These are phyloP conservation scores for Pholiota microspora DNA, from an alignment of 768 basidiomycete genomes.

Conservation along the genomic window DNA sequence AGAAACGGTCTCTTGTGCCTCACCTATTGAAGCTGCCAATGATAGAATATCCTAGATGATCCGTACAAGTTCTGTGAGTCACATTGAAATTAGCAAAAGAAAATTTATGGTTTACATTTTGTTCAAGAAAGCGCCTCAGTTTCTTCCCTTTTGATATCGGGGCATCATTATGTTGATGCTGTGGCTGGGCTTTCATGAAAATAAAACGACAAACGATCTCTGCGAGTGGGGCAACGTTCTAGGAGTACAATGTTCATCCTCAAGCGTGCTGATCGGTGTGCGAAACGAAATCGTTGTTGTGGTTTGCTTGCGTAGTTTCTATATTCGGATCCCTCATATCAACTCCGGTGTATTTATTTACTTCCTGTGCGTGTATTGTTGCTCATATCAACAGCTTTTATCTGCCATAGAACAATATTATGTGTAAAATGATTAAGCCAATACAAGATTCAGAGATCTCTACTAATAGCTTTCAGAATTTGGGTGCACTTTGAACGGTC, in stretches of 20 bases:
- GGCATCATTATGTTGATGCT: neutral
- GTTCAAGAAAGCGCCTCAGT: conserved; percentile 35
- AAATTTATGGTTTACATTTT: conserved; percentile 24
- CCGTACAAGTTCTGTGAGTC: conserved; percentile 2
- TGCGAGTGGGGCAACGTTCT: neutral
- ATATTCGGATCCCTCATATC: no score
- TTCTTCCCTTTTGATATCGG: conserved; percentile 20
- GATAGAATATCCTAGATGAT: conserved; percentile 40
- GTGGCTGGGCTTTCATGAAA: neutral
- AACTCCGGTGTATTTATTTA: no score
- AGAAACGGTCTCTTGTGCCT: conserved; percentile 42
- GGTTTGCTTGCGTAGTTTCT: neutral
- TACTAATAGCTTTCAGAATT: neutral
- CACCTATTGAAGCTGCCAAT: conserved; percentile 47
- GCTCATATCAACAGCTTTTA: no score
- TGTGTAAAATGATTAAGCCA: no score
- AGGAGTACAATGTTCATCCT: neutral
- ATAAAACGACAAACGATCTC: neutral
- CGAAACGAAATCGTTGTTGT: neutral
- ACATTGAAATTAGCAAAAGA: neutral
- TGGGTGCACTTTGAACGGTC: neutral
- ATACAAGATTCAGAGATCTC: no score
- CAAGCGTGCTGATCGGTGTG: neutral
- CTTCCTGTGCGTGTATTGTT: neutral
- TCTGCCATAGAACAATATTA: no score